Conservation (phyloP, 768 basidiomycete species). For the Amanita polypyramis region DNA sequence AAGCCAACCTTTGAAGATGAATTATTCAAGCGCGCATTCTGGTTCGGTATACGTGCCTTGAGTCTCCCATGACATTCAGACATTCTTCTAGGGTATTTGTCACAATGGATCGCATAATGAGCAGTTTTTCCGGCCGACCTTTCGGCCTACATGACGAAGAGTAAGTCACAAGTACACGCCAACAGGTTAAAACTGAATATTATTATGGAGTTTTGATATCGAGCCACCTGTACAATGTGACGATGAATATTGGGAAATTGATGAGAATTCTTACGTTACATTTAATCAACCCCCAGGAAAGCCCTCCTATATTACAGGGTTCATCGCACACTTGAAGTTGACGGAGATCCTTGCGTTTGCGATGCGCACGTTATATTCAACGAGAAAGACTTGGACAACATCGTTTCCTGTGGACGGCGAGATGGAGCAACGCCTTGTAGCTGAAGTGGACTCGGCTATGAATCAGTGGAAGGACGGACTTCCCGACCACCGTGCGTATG, state of each 20-base stretch:
- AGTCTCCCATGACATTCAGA: neutral
- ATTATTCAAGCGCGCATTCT: constrained; percentile 50
- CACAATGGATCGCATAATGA: constrained; percentile 22
- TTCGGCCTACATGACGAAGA: constrained; percentile 64
- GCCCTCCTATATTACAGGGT: constrained; percentile 43
- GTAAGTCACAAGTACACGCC: constrained; percentile 24
- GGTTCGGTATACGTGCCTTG: constrained; percentile 20
- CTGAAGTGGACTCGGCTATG: constrained; percentile 53
- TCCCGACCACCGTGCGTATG: constrained; percentile 40
- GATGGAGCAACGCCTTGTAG: constrained; percentile 45
- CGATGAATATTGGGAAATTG: constrained; percentile 36
- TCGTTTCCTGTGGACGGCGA: constrained; percentile 39
- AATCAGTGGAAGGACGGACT: constrained; percentile 51
- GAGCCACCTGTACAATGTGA: constrained; percentile 55
- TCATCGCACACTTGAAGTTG: constrained; percentile 44
- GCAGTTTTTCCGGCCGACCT: constrained; percentile 52
- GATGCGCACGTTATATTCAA: constrained; percentile 44
- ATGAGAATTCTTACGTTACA: constrained; percentile 28
- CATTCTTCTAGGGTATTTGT: constrained; percentile 20
- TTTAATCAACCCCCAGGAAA: constrained; percentile 58
- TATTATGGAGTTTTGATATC: constrained; percentile 41
- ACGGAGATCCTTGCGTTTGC: constrained; percentile 54
- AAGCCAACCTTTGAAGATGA: constrained; percentile 37
- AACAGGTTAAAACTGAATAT: neutral
- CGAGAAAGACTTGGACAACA: constrained; percentile 29